Evolutionary conservation across 345 rosid genomes (phyloP).

Genomic region (Eucalyptus victrix): DNA sequence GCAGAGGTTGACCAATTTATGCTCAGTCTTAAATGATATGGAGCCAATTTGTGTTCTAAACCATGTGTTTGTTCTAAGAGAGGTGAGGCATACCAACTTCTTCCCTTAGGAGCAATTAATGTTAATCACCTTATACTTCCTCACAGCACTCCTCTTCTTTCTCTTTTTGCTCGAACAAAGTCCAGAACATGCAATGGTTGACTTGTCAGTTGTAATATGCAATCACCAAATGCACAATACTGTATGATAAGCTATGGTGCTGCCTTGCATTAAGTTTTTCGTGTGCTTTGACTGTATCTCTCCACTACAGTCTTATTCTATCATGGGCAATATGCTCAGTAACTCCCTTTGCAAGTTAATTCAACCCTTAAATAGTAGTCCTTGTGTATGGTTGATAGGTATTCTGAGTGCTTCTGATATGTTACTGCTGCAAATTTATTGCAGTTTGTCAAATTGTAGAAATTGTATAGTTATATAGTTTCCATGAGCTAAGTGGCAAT

Average conservation of each 20-base stretch:
- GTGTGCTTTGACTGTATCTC: neutral
- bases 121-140: neutral
- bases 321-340: neutral
- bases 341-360: neutral
- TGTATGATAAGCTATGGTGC: neutral
- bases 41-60: constrained; percentile 98
- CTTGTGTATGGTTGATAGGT: neutral
- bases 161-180: neutral
- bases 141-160: neutral
- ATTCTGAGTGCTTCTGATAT: neutral
- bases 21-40: constrained; percentile 95
- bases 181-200: neutral
- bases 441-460: neutral
- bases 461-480: neutral
- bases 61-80: constrained; percentile 93
- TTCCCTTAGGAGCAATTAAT: neutral
- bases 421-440: neutral
- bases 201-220: neutral
- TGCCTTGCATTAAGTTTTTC: neutral
- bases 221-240: neutral
- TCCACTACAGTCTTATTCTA: neutral
- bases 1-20: constrained; percentile 93
- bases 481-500: neutral
- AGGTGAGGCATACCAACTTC: constrained; percentile 38
- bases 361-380: neutral